phyloP scores from a whole-genome alignment of 352 stramenopile species.

The Hyaloperonospora brassicae region DNA sequence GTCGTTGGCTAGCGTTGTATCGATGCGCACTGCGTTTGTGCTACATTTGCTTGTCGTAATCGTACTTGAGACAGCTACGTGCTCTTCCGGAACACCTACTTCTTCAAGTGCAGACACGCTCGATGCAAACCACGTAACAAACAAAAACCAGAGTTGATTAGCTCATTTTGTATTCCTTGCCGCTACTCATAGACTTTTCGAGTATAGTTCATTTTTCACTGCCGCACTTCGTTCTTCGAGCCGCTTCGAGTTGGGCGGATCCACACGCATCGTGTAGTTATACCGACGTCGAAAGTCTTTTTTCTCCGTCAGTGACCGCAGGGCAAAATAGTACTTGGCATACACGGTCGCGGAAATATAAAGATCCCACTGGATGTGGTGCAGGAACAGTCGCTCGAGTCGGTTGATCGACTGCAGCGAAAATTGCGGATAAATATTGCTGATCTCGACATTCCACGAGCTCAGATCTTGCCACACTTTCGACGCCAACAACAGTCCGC shows the following conservation, averaged over 20 bases:
- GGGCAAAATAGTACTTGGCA: conserved; percentile 99
- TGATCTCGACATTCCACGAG: conserved; percentile 98
- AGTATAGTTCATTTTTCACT: conserved; percentile 77
- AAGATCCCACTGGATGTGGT: conserved; percentile 97
- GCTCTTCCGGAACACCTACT: no score
- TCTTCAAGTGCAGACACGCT: no score
- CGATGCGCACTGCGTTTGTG: no score
- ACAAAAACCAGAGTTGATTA: no score
- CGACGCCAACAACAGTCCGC: conserved; percentile 93
- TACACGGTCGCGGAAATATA: conserved; percentile 94
- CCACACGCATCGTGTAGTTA: conserved; percentile 85
- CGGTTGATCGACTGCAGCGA: conserved; percentile 95
- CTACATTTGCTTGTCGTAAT: no score
- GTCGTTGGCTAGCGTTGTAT: no score
- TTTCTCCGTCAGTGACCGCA: conserved; percentile 89
- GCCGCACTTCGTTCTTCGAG: conserved; percentile 80
- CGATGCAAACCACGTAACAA: no score
- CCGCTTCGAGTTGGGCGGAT: conserved; percentile 78
- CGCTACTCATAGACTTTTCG: conserved; percentile 58
- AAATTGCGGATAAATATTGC: conserved; percentile 97
- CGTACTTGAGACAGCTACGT: no score
- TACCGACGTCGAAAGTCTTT: conserved; percentile 86
- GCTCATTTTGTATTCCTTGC: no score
- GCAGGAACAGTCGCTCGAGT: conserved; percentile 94
- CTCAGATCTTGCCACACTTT: conserved; percentile 99